Evolutionary conservation across 805 yeast species (phyloP), one percentile per base, ranked within the genome.

Genomic region (Cyberlindnera mycetangii): DNA sequence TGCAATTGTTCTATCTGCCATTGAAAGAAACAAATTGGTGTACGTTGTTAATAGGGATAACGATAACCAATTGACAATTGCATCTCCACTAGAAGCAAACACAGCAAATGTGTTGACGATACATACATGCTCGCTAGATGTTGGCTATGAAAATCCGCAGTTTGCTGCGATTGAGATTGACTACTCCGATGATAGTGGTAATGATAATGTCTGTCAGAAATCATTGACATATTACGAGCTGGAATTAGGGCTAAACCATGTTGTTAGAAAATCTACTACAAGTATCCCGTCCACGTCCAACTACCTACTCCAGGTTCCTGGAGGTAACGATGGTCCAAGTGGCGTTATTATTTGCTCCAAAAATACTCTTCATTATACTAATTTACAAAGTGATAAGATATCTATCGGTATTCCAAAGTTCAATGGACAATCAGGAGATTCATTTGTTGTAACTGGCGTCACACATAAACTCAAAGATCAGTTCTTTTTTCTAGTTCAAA

Each of bases 241-340:
- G 20, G 97, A 93, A 61, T 72, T 87, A 32, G 97, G 97, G 1
- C 67, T 92, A 37, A 90, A 90, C 57, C 85, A 84, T 59, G 76
- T 90, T 2, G 71, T 85, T 1, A 75, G 74, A 45, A 72, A 71
- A 51, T 72, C 65, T 64, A 58, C 74, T n/a, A 72, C 62, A 33
- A 59, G 49, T 7, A 62, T 79, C 2, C 57, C 64, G 1, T 52
- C 51, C 19, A 47, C 72, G 1, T 68, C 90, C 1, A 77, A 72
- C 49, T 68, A 75, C 43, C 48, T 90, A 7, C 49, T 88, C n/a
- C 69, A 83, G 0, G 69, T 89, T 14, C 96, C 97, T 0, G 86
- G 83, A 3, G 83, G 79, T 7, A 64, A 68, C n/a, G 82, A 81
- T 42, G 88, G 86, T 1, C 83, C 84, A 0, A 75, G 83, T 1